These are phyloP conservation scores for Chaetothyriales sp. DNA, from an alignment of 2,329 filamentous ascomycete species.

Conservation along the genomic window DNA sequence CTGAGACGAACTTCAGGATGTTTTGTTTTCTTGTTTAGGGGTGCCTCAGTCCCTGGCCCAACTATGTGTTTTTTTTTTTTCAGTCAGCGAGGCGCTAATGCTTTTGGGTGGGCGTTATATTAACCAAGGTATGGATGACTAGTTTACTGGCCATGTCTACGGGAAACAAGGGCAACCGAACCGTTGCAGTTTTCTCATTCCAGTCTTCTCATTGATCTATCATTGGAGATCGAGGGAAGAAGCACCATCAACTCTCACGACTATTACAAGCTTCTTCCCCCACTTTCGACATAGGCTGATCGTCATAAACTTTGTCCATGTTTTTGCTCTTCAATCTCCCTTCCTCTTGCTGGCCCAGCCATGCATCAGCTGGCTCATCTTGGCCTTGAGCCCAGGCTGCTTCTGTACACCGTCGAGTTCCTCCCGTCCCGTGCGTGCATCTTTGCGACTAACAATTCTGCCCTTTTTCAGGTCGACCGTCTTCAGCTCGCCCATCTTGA, in stretches of 20 bases:
- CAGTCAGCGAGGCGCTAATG: background rate
- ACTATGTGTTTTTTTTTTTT: no score
- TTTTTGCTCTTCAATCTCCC: background rate
- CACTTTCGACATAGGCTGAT: no score
- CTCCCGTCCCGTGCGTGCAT: background rate
- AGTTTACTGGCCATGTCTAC: background rate
- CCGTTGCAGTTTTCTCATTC: no score
- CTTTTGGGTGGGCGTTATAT: background rate
- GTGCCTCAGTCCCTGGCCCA: no score
- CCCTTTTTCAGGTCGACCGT: constrained; percentile 6
- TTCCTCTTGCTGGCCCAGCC: constrained; percentile 3
- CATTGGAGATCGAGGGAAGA: no score
- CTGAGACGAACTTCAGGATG: no score
- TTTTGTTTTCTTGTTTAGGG: no score
- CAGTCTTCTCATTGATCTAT: no score
- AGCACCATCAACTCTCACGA: no score
- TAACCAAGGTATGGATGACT: background rate
- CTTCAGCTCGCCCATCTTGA: constrained; percentile 10
- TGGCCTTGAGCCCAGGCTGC: constrained; percentile 3
- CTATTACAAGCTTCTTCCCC: no score
- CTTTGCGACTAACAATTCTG: constrained; percentile 1
- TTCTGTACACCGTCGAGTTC: background rate
- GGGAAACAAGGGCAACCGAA: no score
- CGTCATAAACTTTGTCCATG: no score
- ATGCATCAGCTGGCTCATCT: constrained; percentile 7